phyloP scores from a whole-genome alignment of 352 stramenopile genomes.

The Thalassiosira hispida region DNA sequence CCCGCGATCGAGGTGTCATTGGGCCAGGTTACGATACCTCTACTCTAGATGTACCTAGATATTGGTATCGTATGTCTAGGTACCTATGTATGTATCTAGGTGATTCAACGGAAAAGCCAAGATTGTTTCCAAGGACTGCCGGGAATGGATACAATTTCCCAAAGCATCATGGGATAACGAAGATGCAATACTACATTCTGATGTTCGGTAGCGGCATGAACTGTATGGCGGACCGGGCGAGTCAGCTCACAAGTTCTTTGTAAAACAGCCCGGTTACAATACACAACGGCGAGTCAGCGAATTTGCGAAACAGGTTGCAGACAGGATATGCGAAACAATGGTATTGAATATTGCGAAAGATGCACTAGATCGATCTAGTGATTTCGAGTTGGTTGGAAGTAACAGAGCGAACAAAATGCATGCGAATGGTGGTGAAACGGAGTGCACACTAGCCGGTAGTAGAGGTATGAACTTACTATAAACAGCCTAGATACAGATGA shows the following conservation, averaged over 20 bases:
- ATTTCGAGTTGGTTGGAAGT: not conserved
- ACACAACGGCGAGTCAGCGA: slow-evolving; percentile 1
- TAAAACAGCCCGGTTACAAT: slow-evolving; percentile 1
- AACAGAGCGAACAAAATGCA: not conserved
- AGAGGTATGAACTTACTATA: too few species aligned
- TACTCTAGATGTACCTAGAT: too few species aligned
- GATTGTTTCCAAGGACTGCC: not conserved
- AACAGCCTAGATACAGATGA: too few species aligned
- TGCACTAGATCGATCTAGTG: slow-evolving; percentile 11
- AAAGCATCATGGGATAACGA: slow-evolving; percentile 21
- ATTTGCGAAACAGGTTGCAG: not conserved
- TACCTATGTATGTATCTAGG: too few species aligned
- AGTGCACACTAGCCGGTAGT: too few species aligned
- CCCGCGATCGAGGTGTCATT: too few species aligned
- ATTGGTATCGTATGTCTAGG: too few species aligned
- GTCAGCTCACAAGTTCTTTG: slow-evolving; percentile 8
- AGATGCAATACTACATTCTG: slow-evolving; percentile 10
- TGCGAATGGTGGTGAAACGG: too few species aligned
- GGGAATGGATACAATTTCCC: slow-evolving; percentile 15
- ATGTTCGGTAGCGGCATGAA: slow-evolving; percentile 18
- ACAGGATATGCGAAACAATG: not conserved
- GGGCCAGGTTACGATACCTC: too few species aligned
- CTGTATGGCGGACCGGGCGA: slow-evolving; percentile 15
- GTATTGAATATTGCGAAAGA: slow-evolving; percentile 5
- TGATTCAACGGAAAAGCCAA: not conserved